Conservation (phyloP, 257 asterid species). For the Coffea canephora region DNA sequence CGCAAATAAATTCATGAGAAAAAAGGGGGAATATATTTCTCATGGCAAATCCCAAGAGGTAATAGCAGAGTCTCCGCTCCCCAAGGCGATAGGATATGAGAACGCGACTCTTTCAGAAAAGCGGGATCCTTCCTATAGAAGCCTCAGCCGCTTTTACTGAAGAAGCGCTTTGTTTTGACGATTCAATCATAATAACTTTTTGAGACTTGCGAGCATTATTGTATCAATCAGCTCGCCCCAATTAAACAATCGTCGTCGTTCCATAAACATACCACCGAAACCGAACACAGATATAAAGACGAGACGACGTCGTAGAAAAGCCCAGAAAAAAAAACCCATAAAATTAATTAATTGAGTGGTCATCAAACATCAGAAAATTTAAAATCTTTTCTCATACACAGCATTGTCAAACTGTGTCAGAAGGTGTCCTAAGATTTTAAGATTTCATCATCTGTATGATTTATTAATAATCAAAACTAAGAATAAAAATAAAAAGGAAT, state of each 20-base stretch:
- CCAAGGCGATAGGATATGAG: conserved; percentile 62
- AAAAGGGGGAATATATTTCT: conserved; percentile 32
- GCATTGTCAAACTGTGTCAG: conserved; percentile 37
- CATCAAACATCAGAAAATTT: conserved; percentile 20
- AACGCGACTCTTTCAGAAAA: conserved; percentile 32
- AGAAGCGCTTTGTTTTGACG: too few relatives aligned
- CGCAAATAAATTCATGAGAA: background rate
- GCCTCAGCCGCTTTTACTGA: conserved; percentile 3
- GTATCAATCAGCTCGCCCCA: too few relatives aligned
- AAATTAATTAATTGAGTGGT: background rate
- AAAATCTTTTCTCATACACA: conserved; percentile 37
- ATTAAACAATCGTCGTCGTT: too few relatives aligned
- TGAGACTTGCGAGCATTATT: too few relatives aligned
- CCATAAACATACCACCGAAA: too few relatives aligned
- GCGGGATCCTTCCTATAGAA: conserved; percentile 17
- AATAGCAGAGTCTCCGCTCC: conserved; percentile 48
- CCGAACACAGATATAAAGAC: too few relatives aligned
- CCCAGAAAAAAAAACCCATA: too few relatives aligned
- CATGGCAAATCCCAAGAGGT: conserved; percentile 57
- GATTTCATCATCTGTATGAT: conserved; percentile 29
- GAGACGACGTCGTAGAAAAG: too few relatives aligned
- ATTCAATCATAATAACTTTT: too few relatives aligned
- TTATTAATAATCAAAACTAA: background rate
- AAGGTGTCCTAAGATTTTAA: conserved; percentile 45
- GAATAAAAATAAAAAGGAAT: too few relatives aligned